phyloP scores from a whole-genome alignment of 768 basidiomycete species.

The Fomitopsis serialis region DNA sequence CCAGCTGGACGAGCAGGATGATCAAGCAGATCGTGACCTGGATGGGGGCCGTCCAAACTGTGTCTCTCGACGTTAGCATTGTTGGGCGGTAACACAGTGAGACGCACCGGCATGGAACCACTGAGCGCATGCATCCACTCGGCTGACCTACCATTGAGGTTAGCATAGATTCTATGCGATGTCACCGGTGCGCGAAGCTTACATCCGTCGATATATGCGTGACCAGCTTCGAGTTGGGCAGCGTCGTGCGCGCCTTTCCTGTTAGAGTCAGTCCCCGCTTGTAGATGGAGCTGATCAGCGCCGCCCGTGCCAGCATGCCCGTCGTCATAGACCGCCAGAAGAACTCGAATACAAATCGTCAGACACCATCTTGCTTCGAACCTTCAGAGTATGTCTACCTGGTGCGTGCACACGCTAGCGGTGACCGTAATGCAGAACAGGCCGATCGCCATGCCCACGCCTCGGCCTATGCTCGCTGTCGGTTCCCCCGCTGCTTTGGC shows the following conservation, averaged over 20 bases:
- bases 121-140: slow-evolving; percentile 57
- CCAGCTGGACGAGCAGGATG: slow-evolving; percentile 59
- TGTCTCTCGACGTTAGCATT: neutral
- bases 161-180: too few relatives aligned
- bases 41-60: slow-evolving; percentile 66
- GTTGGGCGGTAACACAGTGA: neutral
- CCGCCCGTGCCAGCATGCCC: slow-evolving; percentile 59
- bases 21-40: slow-evolving; percentile 56
- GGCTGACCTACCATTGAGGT: slow-evolving; percentile 35
- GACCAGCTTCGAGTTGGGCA: slow-evolving; percentile 56
- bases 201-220: slow-evolving; percentile 67
- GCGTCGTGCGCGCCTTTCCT: slow-evolving; percentile 55
- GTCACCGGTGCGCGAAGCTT: slow-evolving; percentile 16
- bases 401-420: slow-evolving; percentile 56
- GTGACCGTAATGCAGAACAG: slow-evolving; percentile 44
- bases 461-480: slow-evolving; percentile 42
- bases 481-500: slow-evolving; percentile 30
- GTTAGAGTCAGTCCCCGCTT: slow-evolving; percentile 62
- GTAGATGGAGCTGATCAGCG: slow-evolving; percentile 67
- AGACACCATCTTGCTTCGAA: neutral
- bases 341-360: slow-evolving; percentile 34
- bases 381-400: slow-evolving; percentile 33
- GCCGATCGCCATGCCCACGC: slow-evolving; percentile 55
- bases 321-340: slow-evolving; percentile 68
- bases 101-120: slow-evolving; percentile 41